phyloP scores from a whole-genome alignment of 495 filamentous ascomycete genomes.

The Penicillium atrosanguineum region DNA sequence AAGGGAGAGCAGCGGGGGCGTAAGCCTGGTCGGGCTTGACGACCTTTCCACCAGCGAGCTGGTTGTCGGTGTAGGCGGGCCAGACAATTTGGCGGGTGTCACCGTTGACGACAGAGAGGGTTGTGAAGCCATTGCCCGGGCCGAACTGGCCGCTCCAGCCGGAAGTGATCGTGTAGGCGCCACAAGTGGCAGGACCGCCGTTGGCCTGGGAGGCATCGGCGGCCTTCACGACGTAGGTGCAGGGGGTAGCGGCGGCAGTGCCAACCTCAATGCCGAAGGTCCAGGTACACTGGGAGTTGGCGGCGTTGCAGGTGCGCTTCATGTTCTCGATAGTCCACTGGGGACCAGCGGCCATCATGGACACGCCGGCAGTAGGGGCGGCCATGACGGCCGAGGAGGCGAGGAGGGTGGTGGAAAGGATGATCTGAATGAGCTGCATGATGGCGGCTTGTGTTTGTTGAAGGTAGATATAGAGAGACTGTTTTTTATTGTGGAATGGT shows the following conservation, averaged over 20 bases:
- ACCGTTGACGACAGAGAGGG: constrained; percentile 47
- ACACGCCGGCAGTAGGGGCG: constrained; percentile 25
- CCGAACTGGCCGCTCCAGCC: constrained; percentile 58
- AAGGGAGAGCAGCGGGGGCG: constrained; percentile 39
- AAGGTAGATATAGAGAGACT: not conserved
- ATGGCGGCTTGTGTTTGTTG: constrained; percentile 15
- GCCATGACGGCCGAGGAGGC: constrained; percentile 40
- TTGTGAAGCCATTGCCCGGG: constrained; percentile 51
- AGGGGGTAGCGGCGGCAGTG: constrained; percentile 24
- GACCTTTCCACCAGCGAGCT: constrained; percentile 42
- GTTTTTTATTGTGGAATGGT: constrained; percentile 1
- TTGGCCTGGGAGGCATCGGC: constrained; percentile 37
- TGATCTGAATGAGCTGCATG: constrained; percentile 49
- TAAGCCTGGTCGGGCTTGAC: constrained; percentile 56
- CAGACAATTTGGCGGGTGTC: constrained; percentile 41
- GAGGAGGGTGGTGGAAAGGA: constrained; percentile 31
- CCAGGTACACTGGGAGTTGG: constrained; percentile 46
- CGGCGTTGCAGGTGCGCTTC: constrained; percentile 46
- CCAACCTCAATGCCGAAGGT: constrained; percentile 46
- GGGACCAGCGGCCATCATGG: constrained; percentile 38
- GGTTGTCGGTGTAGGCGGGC: constrained; percentile 47
- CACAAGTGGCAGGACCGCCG: constrained; percentile 42
- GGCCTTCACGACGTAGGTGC: constrained; percentile 42
- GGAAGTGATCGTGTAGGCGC: constrained; percentile 49
- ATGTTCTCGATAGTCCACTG: constrained; percentile 50